phyloP scores from a whole-genome alignment of 495 filamentous ascomycete genomes.

The Talaromyces adpressus region DNA sequence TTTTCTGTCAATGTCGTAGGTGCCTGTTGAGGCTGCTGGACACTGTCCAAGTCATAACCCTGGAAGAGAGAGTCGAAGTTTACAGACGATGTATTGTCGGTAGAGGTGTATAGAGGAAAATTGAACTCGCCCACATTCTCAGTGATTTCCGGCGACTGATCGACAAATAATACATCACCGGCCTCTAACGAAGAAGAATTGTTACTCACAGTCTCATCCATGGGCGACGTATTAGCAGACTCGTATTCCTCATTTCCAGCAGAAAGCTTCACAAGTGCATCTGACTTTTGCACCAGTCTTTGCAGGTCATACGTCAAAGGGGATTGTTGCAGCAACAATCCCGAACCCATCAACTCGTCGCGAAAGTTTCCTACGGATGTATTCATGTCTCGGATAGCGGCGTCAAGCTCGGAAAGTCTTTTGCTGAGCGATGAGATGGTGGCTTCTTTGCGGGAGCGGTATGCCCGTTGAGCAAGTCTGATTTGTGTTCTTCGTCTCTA shows the following conservation, averaged over 20 bases:
- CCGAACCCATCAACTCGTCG: constrained; percentile 48
- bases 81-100: not conserved
- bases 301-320: constrained; percentile 29
- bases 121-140: not conserved
- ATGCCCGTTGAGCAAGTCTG: constrained; percentile 76
- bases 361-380: constrained; percentile 64
- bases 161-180: not conserved
- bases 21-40: not conserved
- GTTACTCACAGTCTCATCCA: not conserved
- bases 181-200: not conserved
- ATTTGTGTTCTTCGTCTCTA: constrained; percentile 85
- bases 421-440: constrained; percentile 67
- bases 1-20: not conserved
- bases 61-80: not conserved
- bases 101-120: not conserved
- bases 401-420: constrained; percentile 57
- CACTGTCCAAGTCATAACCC: not conserved
- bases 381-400: constrained; percentile 66
- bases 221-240: not conserved
- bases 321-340: constrained; percentile 27
- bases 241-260: constrained; percentile 18
- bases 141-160: not conserved
- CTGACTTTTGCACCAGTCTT: constrained; percentile 21
- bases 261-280: constrained; percentile 29
- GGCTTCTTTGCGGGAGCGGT: constrained; percentile 76